Evolutionary conservation across 805 yeast species (phyloP), one percentile per base, ranked within the genome.

Genomic region (Saccharomycopsis fibuligera): DNA sequence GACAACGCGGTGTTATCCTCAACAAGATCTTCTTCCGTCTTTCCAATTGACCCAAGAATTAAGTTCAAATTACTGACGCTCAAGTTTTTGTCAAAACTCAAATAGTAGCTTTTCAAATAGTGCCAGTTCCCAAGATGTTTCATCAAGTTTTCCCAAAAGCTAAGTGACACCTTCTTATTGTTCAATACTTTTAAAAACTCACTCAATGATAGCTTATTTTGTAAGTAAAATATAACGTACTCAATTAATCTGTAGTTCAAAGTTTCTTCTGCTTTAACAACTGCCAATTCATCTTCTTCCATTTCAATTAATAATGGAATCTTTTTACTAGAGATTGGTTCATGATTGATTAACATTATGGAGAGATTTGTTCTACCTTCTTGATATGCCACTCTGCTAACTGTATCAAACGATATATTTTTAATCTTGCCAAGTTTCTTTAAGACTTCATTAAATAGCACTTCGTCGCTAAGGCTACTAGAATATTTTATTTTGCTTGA

Each of bases 331-430:
- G 83, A 73, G 27, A 73, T 67, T 1, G 85, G 82, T 59, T 93
- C 98, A 50, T 79, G 64, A 43, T 79, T 74, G 10, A 86, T 70
- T n/a, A 93, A 63, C 39, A 74, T 68, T 47, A 82, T 77, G 33
- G 96, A 83, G 21, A 93, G 65, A 22, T 72, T 69, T 9, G 74
- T 62, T 24, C 98, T 70, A 1, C 98, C 98, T 63, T 91, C 97
- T 57, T 83, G 81, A 57, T 74, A 76, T 1, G 96, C 93, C 16
- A 76, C 71, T 6, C 70, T 67, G 0, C 87, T 79, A 24, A 88
- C 76, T 24, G 72, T 68, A 4, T 76, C 75, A 51, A 78, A 81
- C 0, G 89, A 71, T 17, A 81, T 73, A 2, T 73, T 70, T 8
- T 64, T 60, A 10, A 66, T 60, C 2, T 60, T 50, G 2, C 56